phyloP scores from a whole-genome alignment of 2,329 filamentous ascomycete species.

The Ambrosiella xylebori region DNA sequence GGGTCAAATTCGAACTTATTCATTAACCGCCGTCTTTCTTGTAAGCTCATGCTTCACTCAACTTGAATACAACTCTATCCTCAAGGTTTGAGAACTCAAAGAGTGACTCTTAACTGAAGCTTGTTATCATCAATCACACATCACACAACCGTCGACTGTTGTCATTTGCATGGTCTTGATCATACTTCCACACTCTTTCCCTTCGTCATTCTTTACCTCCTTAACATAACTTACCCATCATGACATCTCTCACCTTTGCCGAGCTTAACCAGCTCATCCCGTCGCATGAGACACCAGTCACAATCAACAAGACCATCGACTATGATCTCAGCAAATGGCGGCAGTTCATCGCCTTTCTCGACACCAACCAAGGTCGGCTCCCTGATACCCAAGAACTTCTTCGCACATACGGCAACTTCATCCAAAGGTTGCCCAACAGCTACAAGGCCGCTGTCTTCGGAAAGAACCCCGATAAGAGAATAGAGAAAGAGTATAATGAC shows the following conservation, averaged over 20 bases:
- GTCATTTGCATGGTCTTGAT: not conserved
- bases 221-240: not conserved
- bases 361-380: not conserved
- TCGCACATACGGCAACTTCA: slow-evolving; percentile 7
- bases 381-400: slow-evolving; percentile 7
- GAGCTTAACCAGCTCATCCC: not conserved
- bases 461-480: not conserved
- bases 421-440: slow-evolving; percentile 2
- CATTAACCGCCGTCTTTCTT: too few relatives aligned
- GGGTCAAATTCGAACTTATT: too few relatives aligned
- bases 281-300: not conserved
- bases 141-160: not conserved
- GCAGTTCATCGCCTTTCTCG: not conserved
- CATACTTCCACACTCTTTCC: not conserved
- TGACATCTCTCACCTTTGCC: not conserved
- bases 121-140: too few relatives aligned
- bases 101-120: too few relatives aligned
- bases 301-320: not conserved
- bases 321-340: not conserved
- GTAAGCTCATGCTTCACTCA: too few relatives aligned
- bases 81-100: too few relatives aligned
- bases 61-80: too few relatives aligned
- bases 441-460: slow-evolving; percentile 2
- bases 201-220: not conserved
- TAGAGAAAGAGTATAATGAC: slow-evolving; percentile 7